Evolutionary conservation across 345 rosid species (phyloP).

Genomic region (Citrus hindsii): DNA sequence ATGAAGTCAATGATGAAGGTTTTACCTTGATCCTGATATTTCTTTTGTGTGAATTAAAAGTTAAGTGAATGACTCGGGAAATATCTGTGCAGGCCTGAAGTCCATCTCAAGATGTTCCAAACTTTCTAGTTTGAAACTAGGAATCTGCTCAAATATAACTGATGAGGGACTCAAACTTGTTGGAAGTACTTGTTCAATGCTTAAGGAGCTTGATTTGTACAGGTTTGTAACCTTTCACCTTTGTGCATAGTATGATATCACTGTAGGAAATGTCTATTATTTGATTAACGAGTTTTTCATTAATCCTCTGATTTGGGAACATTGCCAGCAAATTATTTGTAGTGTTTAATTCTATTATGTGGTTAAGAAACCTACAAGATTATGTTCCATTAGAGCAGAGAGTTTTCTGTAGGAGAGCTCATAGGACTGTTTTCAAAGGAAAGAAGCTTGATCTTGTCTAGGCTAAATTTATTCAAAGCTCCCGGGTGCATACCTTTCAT

Average conservation of each 20-base stretch:
- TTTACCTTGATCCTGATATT: constrained; percentile 3
- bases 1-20: constrained; percentile 74
- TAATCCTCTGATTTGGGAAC: neutral
- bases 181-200: constrained; percentile 49
- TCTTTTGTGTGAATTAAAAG: constrained; percentile 1
- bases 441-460: neutral
- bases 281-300: neutral
- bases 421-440: neutral
- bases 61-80: neutral
- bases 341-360: neutral
- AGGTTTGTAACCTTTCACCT: constrained; percentile 27
- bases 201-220: constrained; percentile 65
- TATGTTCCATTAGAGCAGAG: neutral
- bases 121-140: constrained; percentile 53
- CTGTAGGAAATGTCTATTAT: neutral
- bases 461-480: neutral
- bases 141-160: constrained; percentile 58
- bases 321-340: neutral
- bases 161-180: constrained; percentile 51
- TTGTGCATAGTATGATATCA: neutral
- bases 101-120: constrained; percentile 52
- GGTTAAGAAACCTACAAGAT: neutral
- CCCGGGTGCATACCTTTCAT: neutral
- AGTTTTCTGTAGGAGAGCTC: neutral
- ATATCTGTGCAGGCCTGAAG: constrained; percentile 47